Evolutionary conservation across 805 yeast species (phyloP), one percentile per base, ranked within the genome.

Genomic region (Clavispora carvajalis): DNA sequence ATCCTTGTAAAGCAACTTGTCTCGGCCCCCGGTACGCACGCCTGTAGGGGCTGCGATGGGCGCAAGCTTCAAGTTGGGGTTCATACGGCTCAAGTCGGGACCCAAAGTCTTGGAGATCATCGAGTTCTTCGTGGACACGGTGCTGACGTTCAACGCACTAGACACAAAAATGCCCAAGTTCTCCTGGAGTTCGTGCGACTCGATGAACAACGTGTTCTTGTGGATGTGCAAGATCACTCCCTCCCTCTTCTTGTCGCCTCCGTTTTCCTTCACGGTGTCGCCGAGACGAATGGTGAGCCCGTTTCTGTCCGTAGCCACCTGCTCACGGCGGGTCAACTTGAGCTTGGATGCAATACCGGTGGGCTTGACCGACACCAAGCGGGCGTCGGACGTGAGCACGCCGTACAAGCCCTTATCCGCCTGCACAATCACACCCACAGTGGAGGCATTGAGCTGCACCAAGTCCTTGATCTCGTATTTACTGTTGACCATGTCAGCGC

Each of bases 141-240:
- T 87, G 49, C 82, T 80, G 30, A 91, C 87, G 54, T 83, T 82
- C 55, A 78, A 67, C 17, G 89, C 76, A 49, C 79, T 80, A 22
- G 82, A 80, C 25, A 85, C 95, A 63, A 91, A 90, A 12, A 93
- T 88, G 64, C 98, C 99, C 37, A 88, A 77, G 59, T 93, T 88
- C 59, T 89, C 97, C 23, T 77, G 60, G 36, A 85, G 77, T 37
- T 84, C 82, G 52, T 85, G 83, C 40, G 93, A 82, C 58, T 87
- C 83, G 36, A 90, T 69, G 60, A 91, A 93, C 45, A 93, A 74
- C 37, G 74, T 71, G 39, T 83, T 82, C 57, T 89, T 82, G 71
- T 83, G 86, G 41, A 93, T 82, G 59, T 91, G 97, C 43, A 93
- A 62, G 45, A 93, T 85, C 26, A 76, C 79, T 52, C 99, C 99